Evolutionary conservation across 1,284 basidiomycete species (phyloP).

Genomic region (Rhodotorula sp.): DNA sequence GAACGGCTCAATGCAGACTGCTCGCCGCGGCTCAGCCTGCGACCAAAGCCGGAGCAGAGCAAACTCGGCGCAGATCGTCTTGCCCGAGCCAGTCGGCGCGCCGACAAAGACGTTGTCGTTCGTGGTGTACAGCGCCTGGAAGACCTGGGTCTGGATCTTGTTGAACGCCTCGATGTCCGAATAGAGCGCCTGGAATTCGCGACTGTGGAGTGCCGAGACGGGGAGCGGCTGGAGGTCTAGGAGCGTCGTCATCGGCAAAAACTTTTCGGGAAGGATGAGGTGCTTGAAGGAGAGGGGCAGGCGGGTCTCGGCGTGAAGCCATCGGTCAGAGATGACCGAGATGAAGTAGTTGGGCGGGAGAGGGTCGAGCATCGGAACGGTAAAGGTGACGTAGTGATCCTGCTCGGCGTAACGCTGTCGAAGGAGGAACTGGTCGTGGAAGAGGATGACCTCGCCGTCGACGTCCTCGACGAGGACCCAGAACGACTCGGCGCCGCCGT

Average conservation of each 20-base stretch:
- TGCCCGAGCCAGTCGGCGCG: constrained; percentile 93
- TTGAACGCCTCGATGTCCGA: constrained; percentile 74
- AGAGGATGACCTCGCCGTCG: constrained; percentile 91
- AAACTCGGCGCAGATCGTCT: constrained; percentile 96
- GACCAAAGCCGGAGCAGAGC: constrained; percentile 90
- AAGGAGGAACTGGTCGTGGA: constrained; percentile 89
- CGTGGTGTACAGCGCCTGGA: constrained; percentile 93
- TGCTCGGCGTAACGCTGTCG: constrained; percentile 74
- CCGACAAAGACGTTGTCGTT: constrained; percentile 96
- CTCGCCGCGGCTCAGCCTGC: constrained; percentile 74
- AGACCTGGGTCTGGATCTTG: constrained; percentile 98
- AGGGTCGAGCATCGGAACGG: constrained; percentile 94
- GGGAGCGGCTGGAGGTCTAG: constrained; percentile 91
- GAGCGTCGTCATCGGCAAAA: constrained; percentile 86
- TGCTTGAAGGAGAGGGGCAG: constrained; percentile 97
- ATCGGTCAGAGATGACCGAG: constrained; percentile 88
- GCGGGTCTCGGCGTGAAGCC: constrained; percentile 92
- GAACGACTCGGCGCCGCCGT: constrained; percentile 83
- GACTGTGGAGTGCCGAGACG: constrained; percentile 84
- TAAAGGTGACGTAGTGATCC: constrained; percentile 90
- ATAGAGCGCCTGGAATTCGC: constrained; percentile 84
- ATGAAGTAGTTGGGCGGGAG: constrained; percentile 98
- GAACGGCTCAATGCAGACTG: constrained; percentile 94
- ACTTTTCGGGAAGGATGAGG: constrained; percentile 93
- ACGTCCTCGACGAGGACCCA: constrained; percentile 94